Base-by-base conservation (phyloP, 2,329 filamentous ascomycete genomes). In the Chaetomium olivaceum region DNA sequence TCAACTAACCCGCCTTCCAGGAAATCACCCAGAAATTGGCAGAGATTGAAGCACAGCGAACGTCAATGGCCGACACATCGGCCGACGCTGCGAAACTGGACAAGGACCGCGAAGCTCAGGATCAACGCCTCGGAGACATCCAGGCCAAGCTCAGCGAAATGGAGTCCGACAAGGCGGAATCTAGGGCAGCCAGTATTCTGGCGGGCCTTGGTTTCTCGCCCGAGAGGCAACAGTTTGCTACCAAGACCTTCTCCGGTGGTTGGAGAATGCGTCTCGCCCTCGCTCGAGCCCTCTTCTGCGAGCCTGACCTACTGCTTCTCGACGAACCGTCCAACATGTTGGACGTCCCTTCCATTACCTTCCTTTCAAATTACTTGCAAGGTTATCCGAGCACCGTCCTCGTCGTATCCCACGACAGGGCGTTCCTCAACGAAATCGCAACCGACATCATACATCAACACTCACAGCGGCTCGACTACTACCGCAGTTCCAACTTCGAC, bases 251-350 rank as follows among this genome's bases (percentile, higher is more conserved):
- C 81, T 99, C 95, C 61, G 95, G 95, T 85, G 95, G 95, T 90
- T 99, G 95, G 95, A 89, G 95, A 80, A 99, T 99, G 95, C 90
- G 95, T 83, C 82, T 99, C 74, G 95, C 95, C 16, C 85, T 99
- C 68, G 95, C 95, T 14, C 85, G 95, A 85, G 95, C 95, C 16
- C 86, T 99, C 43, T 99, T 99, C 83, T 99, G 95, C 81, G 95
- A 99, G 77, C 95, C 95, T 52, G 95, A 99, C 80, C 83, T 99
- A 61, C 81, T 99, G 66, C 85, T 99, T 77, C 92, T 99, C 72
- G 95, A 99, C 82, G 95, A 99, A 88, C 95, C 95, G 81, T 98
- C 94, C 63, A 98, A 98, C 88, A 98, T 98, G 94, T 93, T 99
- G 92, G 95, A 98, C 80, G 95, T 99, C 65, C 95, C 95, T n/a